A percentile compares a stretch with the other conserved stretches of the same genome.
Conservation (phyloP, 2,329 filamentous ascomycete genomes). For the Blastomyces gilchristii region DNA sequence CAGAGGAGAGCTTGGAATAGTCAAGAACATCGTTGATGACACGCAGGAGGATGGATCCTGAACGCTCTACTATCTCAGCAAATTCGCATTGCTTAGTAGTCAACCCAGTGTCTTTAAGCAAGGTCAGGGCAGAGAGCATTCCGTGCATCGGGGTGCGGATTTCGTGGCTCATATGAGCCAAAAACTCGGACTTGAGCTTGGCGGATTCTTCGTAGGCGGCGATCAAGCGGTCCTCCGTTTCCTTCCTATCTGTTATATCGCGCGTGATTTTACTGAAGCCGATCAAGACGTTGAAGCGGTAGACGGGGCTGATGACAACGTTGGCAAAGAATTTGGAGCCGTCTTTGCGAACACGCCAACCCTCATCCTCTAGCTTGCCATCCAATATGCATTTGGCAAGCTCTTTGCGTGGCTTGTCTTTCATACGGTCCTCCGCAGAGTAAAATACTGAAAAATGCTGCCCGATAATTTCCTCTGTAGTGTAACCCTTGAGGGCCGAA, state of each 20-base stretch:
- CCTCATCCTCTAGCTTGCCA: conserved; percentile 49
- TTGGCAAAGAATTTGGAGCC: conserved; percentile 53
- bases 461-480: conserved; percentile 45
- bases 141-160: conserved; percentile 57
- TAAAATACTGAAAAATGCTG: conserved; percentile 51
- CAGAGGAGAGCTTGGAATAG: conserved; percentile 53
- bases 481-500: conserved; percentile 47
- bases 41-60: conserved; percentile 47
- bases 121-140: conserved; percentile 49
- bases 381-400: conserved; percentile 45
- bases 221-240: conserved; percentile 46
- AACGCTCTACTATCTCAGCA: conserved; percentile 49
- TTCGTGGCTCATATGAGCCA: conserved; percentile 56
- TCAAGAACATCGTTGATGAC: conserved; percentile 59
- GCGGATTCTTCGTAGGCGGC: conserved; percentile 52
- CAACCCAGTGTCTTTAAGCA: conserved; percentile 47
- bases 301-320: conserved; percentile 49
- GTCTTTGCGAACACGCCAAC: conserved; percentile 50
- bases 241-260: conserved; percentile 47
- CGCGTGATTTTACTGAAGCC: conserved; percentile 52
- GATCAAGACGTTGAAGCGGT: conserved; percentile 43
- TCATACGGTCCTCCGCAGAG: conserved; percentile 40
- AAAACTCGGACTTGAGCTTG: conserved; percentile 52
- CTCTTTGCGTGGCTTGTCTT: conserved; percentile 43
- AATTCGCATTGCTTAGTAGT: conserved; percentile 47